Evolutionary conservation across 345 rosid genomes (phyloP), one percentile per base, ranked within the genome.

Genomic region (Jatropha curcas): DNA sequence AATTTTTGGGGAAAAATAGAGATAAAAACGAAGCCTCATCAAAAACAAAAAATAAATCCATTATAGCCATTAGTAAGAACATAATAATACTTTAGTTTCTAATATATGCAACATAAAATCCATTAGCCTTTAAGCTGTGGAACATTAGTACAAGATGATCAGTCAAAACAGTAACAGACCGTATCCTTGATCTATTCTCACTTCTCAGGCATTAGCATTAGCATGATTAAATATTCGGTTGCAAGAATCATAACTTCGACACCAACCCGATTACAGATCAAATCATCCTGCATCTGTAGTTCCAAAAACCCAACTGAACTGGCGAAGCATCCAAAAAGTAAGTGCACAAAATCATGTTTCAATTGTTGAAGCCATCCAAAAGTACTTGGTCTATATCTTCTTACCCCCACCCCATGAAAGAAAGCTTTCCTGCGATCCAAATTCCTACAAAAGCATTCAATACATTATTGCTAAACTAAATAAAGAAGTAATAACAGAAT

Each of bases 371-470:
- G 20, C 33, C 27, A 22, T 19, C 33, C 19, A 58, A 50, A 28
- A 43, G 22, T 12, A 35, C 53, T 67, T 78, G 82, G 75, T 84
- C 88, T 10, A 20, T 55, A 71, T 74, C 84, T 87, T 84, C 83
- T 86, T 84, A 73, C 88, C 79, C 50, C 86, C 87, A 12, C 98
- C 97, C 90, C 94, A 95, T 39, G 97, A 84, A 28, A 79, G 57
- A 76, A 80, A 91, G 89, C 99, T 95, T 7, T 95, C 99, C 80
- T 95, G 96, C 8, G 99, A 95, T 78, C 88, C 92, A 79, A 95
- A 95, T 33, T 92, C 99, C 99, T 92, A 71, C 59, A 79, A 50
- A 78, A 31, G 52, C 20, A 61, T 13, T 31, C 16, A 25, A 46
- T 6, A 41, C 35, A 67, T 51, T 17, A 41, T 19, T 45, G 67